Base-by-base conservation (phyloP, 371 early-diverging fungal species). In the Fennellomyces sp. region DNA sequence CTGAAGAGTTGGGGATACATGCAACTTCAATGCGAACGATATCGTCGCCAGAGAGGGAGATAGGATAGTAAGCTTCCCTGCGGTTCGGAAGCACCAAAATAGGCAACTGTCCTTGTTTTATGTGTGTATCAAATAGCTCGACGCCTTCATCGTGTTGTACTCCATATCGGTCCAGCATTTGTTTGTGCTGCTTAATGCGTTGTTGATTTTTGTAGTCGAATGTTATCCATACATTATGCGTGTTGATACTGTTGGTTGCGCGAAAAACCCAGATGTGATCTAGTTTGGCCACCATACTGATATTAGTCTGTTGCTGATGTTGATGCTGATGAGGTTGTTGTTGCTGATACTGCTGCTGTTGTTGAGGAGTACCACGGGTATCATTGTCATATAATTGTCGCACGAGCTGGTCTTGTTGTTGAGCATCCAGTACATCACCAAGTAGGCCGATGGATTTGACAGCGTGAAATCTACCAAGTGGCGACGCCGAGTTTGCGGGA, bases 141-240 rank as follows among this genome's bases (percentile, higher is more conserved):
- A 69, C 35, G 2, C 64, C 57, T 35, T 28, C 35, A 10, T 69
- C 63, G 12, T 63, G 51, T 4, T 6, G 35, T 21, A 13, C 35
- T 28, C 27, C 33, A 27, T 10, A 58, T 35, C 17, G 52, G 45
- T 1, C 57, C 50, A 30, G 31, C 58, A 19, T 52, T 45, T 45
- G 4, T 23, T 45, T 25, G 17, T 56, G 35, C 15, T 45, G 10
- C n/a, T 58, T 55, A 7, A 73, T 45, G 12, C 31, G 29, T 13
- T 53, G 27, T 56, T 73, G 73, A 35, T 73, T 73, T 7, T 59
- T 58, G 36, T 62, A 73, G 30, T 73, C 73, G 61, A 73, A 73
- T 2, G 64, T 62, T 3, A 59, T 63, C 73, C 73, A 73, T 19
- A 65, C 65, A 12, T 58, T 52, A 6, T 5, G 25, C n/a, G 41